Evolutionary conservation across 305 asterid species (phyloP), one percentile per base, ranked within the genome.

Genomic region (Solanum chacoense): DNA sequence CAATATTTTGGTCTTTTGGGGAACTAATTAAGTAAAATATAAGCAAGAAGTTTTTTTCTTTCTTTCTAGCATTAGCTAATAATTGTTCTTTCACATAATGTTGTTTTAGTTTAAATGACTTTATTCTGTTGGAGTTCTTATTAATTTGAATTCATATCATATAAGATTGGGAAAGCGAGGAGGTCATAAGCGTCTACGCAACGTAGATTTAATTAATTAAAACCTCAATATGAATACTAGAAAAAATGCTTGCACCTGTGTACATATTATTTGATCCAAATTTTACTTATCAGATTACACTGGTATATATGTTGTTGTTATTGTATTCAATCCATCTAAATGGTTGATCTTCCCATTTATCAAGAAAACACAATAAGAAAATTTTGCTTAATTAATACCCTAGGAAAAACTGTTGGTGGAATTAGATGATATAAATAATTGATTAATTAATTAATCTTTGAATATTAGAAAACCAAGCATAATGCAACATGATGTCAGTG

Each of bases 401-500:
- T n/a, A 36, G 59, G 22, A 12, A 20, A 75, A 34, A 8, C 28
- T 38, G 0, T 11, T 38, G 36, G 35, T 40, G 69, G 4, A 79
- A 29, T 80, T 80, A 80, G 38, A 29, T 28, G 28, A 42, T 45
- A 29, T 81, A 45, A 50, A 38, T 20, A 78, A 37, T 79, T 45
- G 32, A 79, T n/a, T 77, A 26, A 26, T 28, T 28, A 45, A 50
- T 50, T 38, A 38, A 38, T 38, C 63, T 9, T 80, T 81, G 38
- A 81, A 45, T 75, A 75, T 34, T 37, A 77, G 55, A 11, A 42
- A 38, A 0, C 37, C 24, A 80, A 73, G 37, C 72, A 81, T 81
- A 81, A 81, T 81, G 72, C 72, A 81, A 81, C 86, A 29, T 81
- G 86, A 81, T 81, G 72, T 81, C 86, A 81, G 86, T 81, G 35